Evolutionary conservation across 202 grass and related monocot species (phyloP).

Genomic region (Elaeis oleifera): DNA sequence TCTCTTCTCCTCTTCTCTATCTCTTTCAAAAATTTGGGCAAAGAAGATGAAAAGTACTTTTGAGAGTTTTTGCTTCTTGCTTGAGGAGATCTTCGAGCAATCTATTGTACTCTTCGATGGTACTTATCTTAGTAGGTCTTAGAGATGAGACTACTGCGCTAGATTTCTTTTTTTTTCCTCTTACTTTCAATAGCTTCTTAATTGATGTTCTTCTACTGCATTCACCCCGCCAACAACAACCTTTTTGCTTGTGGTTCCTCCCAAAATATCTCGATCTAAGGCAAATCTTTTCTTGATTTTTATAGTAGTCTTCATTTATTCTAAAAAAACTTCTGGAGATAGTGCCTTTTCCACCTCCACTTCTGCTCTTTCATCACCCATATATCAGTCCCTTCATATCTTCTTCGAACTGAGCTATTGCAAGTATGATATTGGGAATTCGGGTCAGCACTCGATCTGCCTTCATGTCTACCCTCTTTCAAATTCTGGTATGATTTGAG

Average conservation of each 20-base stretch:
- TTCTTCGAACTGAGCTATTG: slow-evolving; percentile 29
- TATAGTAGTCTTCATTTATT: slow-evolving; percentile 19
- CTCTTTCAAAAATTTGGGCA: no score
- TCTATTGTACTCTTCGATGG: background rate
- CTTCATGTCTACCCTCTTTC: slow-evolving; percentile 57
- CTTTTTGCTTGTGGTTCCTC: slow-evolving; percentile 67
- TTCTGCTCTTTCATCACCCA: no score
- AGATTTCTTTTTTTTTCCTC: slow-evolving; percentile 3
- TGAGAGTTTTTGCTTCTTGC: no score
- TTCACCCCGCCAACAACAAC: slow-evolving; percentile 82
- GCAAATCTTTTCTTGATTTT: slow-evolving; percentile 46
- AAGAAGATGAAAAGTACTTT: no score
- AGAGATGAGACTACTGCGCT: background rate
- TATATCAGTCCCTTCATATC: no score
- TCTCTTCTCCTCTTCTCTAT: no score
- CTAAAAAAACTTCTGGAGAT: slow-evolving; percentile 7
- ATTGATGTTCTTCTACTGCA: slow-evolving; percentile 7
- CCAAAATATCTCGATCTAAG: slow-evolving; percentile 17
- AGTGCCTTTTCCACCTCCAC: no score
- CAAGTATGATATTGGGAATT: slow-evolving; percentile 45
- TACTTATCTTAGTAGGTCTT: background rate
- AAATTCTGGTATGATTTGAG: slow-evolving; percentile 51
- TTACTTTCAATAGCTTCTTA: background rate
- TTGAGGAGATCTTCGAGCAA: background rate
- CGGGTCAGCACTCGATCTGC: slow-evolving; percentile 69